Percentiles rank a stretch among this genome's conserved stretches.
Evolutionary conservation across 1,139 yeast species (phyloP).

Genomic region (Pichia sp.): DNA sequence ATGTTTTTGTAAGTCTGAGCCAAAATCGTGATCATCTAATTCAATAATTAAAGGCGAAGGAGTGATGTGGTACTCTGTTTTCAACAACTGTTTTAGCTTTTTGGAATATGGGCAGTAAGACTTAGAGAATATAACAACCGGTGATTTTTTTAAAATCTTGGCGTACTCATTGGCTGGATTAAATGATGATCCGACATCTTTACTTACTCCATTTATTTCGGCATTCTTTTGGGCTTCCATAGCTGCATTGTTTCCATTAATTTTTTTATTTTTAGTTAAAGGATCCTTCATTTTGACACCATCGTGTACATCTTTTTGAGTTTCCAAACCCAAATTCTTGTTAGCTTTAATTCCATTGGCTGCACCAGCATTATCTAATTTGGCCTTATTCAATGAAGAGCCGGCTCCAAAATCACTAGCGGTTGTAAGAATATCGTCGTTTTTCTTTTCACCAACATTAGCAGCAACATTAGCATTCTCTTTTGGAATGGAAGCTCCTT

Average conservation of each 20-base stretch:
- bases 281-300: constrained; percentile 2
- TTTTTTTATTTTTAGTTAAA: not conserved
- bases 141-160: constrained; percentile 42
- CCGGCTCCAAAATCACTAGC: not conserved
- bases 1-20: constrained; percentile 51
- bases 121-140: constrained; percentile 67
- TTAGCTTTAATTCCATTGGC: constrained; percentile 6
- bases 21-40: constrained; percentile 69
- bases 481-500: not conserved
- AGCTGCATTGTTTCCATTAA: not conserved
- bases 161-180: constrained; percentile 6
- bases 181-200: constrained; percentile 8
- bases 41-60: constrained; percentile 76
- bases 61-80: constrained; percentile 54
- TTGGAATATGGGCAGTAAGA: constrained; percentile 70
- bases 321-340: constrained; percentile 3
- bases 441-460: not conserved
- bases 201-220: constrained; percentile 4
- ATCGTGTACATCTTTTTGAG: constrained; percentile 3
- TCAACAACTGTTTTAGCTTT: constrained; percentile 57
- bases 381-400: not conserved
- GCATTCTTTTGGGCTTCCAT: constrained; percentile 11
- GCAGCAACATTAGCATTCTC: not conserved
- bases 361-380: not conserved
- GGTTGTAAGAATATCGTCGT: not conserved